Percentiles rank a stretch among this genome's conserved stretches.
These are phyloP conservation scores for Lathyrus oleraceus DNA, from an alignment of 306 rosid genomes.

Conservation along the genomic window DNA sequence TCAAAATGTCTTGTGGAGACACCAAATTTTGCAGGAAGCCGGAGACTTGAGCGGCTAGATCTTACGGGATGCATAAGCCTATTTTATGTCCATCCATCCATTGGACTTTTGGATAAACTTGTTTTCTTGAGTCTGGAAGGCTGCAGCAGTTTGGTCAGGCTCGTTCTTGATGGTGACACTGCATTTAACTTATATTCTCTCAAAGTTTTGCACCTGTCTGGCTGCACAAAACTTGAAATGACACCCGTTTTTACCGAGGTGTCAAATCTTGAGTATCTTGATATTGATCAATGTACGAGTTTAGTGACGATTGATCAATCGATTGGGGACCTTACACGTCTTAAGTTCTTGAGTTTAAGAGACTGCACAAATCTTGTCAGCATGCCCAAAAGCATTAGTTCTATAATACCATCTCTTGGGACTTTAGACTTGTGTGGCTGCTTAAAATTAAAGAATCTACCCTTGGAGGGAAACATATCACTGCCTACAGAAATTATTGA, in stretches of 20 bases:
- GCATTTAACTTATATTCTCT: constrained; percentile 9
- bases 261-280: constrained; percentile 29
- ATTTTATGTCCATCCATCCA: constrained; percentile 17
- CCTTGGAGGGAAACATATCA: background rate
- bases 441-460: background rate
- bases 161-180: background rate
- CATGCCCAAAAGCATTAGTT: background rate
- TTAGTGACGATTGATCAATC: background rate
- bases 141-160: constrained; percentile 23
- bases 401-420: constrained; percentile 14
- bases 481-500: background rate
- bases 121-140: constrained; percentile 21
- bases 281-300: constrained; percentile 17
- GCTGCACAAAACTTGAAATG: constrained; percentile 16
- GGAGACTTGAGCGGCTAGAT: constrained; percentile 22
- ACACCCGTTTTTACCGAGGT: background rate
- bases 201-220: constrained; percentile 6
- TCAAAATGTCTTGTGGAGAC: constrained; percentile 19
- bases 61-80: constrained; percentile 27
- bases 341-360: constrained; percentile 29
- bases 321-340: background rate
- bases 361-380: constrained; percentile 9
- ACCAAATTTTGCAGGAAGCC: constrained; percentile 9
- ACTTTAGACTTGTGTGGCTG: constrained; percentile 25
- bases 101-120: constrained; percentile 21